Conservation (phyloP, 768 basidiomycete species). For the Paxillus ammoniavirescens region DNA sequence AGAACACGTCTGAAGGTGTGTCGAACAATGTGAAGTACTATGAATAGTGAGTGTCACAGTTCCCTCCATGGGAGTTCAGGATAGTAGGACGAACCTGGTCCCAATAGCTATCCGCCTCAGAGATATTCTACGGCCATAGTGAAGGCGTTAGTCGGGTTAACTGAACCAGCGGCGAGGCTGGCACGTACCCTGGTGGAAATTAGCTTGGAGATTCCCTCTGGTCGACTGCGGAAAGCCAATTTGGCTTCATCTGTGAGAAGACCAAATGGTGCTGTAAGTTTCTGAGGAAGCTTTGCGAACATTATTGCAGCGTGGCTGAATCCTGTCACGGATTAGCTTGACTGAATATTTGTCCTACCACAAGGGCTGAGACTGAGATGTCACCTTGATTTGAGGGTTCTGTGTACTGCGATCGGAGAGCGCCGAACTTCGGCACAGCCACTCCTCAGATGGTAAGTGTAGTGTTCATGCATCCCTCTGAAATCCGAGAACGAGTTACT, state of each 20-base stretch:
- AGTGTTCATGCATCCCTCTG: too few relatives aligned
- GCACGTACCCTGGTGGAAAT: conserved; percentile 65
- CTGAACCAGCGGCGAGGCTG: neutral
- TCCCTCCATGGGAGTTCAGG: neutral
- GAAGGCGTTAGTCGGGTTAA: conserved; percentile 2
- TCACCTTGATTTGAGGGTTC: neutral
- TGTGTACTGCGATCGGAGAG: neutral
- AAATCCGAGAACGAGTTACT: conserved; percentile 17
- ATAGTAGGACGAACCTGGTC: conserved; percentile 62
- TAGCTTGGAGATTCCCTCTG: conserved; percentile 76
- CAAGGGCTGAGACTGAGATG: too few relatives aligned
- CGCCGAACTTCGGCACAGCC: neutral
- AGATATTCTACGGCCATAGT: conserved; percentile 56
- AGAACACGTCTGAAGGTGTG: conserved; percentile 87
- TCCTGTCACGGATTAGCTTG: neutral
- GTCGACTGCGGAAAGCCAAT: conserved; percentile 82
- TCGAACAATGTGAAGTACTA: conserved; percentile 87
- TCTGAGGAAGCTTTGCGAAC: conserved; percentile 73
- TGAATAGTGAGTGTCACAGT: conserved; percentile 4
- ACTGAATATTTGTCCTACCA: neutral
- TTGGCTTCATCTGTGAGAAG: conserved; percentile 85
- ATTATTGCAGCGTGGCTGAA: conserved; percentile 30
- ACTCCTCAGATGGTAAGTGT: neutral
- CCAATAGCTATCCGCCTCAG: conserved; percentile 81
- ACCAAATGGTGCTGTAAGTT: conserved; percentile 72